Evolutionary conservation across 495 filamentous ascomycete species (phyloP), one percentile per base, ranked within the genome.

Genomic region (Neurospora sp.): DNA sequence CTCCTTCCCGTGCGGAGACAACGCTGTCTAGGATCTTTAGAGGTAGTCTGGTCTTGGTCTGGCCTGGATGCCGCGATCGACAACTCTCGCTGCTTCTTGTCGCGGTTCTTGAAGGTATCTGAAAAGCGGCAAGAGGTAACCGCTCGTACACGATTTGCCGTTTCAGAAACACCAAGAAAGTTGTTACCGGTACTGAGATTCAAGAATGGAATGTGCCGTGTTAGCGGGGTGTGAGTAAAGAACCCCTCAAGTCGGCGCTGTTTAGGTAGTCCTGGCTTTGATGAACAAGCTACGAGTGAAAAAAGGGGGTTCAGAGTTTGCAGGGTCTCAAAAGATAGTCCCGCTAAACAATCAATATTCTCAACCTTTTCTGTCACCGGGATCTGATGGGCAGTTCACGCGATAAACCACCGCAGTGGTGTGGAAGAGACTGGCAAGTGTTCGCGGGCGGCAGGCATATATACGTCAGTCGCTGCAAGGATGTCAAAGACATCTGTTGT

Each of bases 391-490:
- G 23, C 14, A 31, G 11, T 31, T 60, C 20, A 60, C 49, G 23
- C 23, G 23, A 62, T 31, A 31, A 31, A 62, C 8, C 54, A 62
- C 54, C 54, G 23, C 23, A 31, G 23, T 31, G 11, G 10, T 23
- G 20, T 54, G 44, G 27, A 49, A 49, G n/a, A 38, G 39, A 44
- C 18, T 27, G 39, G 39, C 12, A 27, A 16, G 18, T 44, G 40
- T 39, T 37, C 40, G n/a, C 20, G 49, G 72, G 73, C 69, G 72
- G 73, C 69, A 73, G 69, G 72, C 44, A 72, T 46, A 72, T 46
- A 73, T 73, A 76, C 76, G 78, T 76, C 78, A 79, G 78, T 76
- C 71, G 73, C 76, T 70, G 66, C 75, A 71, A 71, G 74, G 74
- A 73, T 74, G 11, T 18, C 11, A 31, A 31, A 31, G 27, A 66